Evolutionary conservation across 2,329 filamentous ascomycete genomes (phyloP).

Genomic region (Cytospora mali): DNA sequence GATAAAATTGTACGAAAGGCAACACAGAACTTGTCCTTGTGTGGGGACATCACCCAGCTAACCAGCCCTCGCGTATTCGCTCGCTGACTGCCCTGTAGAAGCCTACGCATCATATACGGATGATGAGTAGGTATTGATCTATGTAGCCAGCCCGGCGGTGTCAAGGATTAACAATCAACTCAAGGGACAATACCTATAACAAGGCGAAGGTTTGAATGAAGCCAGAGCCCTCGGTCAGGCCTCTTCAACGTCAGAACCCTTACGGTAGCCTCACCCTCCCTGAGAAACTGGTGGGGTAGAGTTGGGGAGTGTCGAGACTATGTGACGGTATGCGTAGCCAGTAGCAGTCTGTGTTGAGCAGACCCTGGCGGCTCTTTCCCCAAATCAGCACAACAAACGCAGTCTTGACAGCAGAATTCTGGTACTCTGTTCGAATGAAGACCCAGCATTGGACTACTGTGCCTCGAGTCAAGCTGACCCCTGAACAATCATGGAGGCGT

Average conservation of each 20-base stretch:
- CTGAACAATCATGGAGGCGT: conserved; percentile 35
- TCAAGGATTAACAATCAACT: conserved; percentile 1
- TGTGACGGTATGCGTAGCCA: conserved; percentile 15
- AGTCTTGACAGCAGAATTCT: conserved; percentile 6
- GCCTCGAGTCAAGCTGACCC: conserved; percentile 44
- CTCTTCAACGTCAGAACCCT: not conserved
- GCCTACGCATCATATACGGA: not conserved
- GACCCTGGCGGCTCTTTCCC: conserved; percentile 13
- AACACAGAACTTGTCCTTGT: conserved; percentile 38
- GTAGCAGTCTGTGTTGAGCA: conserved; percentile 1
- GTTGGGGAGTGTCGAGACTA: conserved; percentile 10
- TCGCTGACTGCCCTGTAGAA: conserved; percentile 1
- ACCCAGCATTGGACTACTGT: conserved; percentile 30
- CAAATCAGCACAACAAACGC: conserved; percentile 7
- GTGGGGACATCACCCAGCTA: conserved; percentile 26
- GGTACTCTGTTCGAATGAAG: conserved; percentile 21
- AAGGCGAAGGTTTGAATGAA: not conserved
- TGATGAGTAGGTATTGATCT: not conserved
- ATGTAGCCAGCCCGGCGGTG: conserved; percentile 4
- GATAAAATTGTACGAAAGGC: conserved; percentile 43
- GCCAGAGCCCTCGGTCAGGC: not conserved
- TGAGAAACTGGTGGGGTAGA: conserved; percentile 26
- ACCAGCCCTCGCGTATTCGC: not conserved
- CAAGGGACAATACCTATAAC: not conserved
- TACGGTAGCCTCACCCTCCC: conserved; percentile 6